Evolutionary conservation across 805 yeast species (phyloP), one percentile per base, ranked within the genome.

Genomic region (Saccharomycopsis fermentans): DNA sequence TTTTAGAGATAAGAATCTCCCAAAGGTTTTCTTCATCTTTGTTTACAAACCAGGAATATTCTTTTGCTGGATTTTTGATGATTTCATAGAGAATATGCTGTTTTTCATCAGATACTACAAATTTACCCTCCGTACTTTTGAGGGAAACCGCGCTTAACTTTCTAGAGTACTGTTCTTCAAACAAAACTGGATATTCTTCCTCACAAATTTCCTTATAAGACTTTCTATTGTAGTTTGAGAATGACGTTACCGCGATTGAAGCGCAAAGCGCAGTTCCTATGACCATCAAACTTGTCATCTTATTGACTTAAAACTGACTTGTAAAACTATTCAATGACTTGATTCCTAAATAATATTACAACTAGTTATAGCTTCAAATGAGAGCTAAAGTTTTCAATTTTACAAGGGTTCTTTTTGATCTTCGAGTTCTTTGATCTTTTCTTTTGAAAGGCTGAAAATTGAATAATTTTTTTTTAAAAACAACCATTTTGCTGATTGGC

Each of bases 181-280:
- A 52, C 39, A 60, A 32, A 14, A 60, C 37, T 19, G 60, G 63
- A 36, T 60, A 58, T 14, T 51, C 40, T n/a, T 60, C 55, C 17
- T 21, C 50, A 9, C 26, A 40, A 6, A 12, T 27, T 16, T 54
- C 52, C 32, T 60, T 55, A 40, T 58, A 55, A 32, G 55, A 47
- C 24, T 52, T 55, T 29, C 51, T 55, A 40, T 60, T 52, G 26
- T 58, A 47, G 12, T 53, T 39, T 6, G 63, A 51, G 17, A 60
- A 14, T 4, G 59, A 35, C 9, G 63, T 58, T 17, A 58, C 50
- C 6, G 43, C 43, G 34, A 60, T 27, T 21, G 63, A 58, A 16
- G 37, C 47, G 26, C 57, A 26, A 17, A 59, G 40, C 4, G 48
- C 56, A 16, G 55, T 48, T 16, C 58, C 59, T 14, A 57, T 37